phyloP scores from a whole-genome alignment of 2,329 filamentous ascomycete genomes.

The Neonectria magnoliae region DNA sequence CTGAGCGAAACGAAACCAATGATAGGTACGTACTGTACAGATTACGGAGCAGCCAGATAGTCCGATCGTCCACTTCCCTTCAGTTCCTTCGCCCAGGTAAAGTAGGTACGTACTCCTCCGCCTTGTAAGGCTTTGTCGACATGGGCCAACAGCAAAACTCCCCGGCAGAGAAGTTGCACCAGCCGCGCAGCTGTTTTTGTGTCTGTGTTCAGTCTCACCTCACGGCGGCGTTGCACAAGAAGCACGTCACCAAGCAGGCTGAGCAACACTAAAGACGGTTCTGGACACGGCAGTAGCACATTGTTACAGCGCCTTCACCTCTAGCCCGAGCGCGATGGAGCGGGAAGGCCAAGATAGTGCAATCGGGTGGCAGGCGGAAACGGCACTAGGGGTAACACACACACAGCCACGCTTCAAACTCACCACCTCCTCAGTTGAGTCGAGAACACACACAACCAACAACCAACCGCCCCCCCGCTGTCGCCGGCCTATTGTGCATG shows the following conservation, averaged over 20 bases:
- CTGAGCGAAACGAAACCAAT: neutral
- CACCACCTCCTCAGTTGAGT: neutral
- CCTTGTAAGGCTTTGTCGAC: neutral
- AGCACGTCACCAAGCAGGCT: neutral
- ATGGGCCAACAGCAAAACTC: neutral
- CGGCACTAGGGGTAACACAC: neutral
- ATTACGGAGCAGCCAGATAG: neutral
- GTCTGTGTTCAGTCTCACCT: neutral
- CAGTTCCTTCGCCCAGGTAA: neutral
- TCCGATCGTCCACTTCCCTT: neutral
- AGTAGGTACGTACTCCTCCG: neutral
- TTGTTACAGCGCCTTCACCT: neutral
- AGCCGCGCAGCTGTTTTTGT: neutral
- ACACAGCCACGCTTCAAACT: neutral
- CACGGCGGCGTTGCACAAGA: neutral
- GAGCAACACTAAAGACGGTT: neutral
- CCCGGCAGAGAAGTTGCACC: neutral
- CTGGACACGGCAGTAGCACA: neutral
- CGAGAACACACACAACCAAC: neutral
- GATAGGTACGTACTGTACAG: neutral
- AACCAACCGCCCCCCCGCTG: neutral
- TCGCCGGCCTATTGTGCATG: neutral
- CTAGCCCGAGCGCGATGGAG: neutral
- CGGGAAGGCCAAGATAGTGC: no score
- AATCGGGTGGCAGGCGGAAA: neutral